These are phyloP conservation scores for Pseudopyricularia javanii DNA, from an alignment of 2,329 filamentous ascomycete species.

Conservation along the genomic window DNA sequence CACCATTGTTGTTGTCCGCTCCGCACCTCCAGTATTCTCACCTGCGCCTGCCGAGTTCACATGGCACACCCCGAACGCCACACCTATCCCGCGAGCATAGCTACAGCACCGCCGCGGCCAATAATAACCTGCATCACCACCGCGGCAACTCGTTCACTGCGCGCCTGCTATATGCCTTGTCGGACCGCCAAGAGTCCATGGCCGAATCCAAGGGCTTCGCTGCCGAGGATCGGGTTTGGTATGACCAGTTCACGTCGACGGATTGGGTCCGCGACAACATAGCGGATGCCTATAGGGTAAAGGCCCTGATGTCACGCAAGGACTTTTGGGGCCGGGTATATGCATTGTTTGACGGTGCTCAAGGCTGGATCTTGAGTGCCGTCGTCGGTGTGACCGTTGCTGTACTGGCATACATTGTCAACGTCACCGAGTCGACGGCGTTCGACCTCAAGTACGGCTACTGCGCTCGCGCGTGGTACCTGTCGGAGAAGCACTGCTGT, in stretches of 20 bases:
- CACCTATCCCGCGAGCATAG: neutral
- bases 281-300: conserved; percentile 81
- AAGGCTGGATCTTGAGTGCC: conserved; percentile 90
- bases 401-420: conserved; percentile 74
- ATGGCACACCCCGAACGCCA: neutral
- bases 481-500: conserved; percentile 55
- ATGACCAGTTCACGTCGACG: conserved; percentile 94
- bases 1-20: neutral
- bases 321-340: conserved; percentile 72
- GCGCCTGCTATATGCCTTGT: conserved; percentile 50
- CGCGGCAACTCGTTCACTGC: conserved; percentile 46
- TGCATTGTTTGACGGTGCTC: conserved; percentile 70
- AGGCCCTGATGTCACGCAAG: conserved; percentile 67
- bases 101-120: neutral
- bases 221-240: conserved; percentile 86
- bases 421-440: conserved; percentile 71
- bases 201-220: conserved; percentile 49
- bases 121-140: conserved; percentile 31
- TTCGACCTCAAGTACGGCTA: conserved; percentile 91
- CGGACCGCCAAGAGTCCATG: conserved; percentile 44
- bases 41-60: neutral
- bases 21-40: neutral
- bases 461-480: conserved; percentile 59
- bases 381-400: conserved; percentile 81
- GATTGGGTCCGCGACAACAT: conserved; percentile 99